A percentile compares a stretch with the other conserved stretches of the same genome.
Conservation (phyloP, 768 basidiomycete genomes). For the Cystofilobasidium capitatum region DNA sequence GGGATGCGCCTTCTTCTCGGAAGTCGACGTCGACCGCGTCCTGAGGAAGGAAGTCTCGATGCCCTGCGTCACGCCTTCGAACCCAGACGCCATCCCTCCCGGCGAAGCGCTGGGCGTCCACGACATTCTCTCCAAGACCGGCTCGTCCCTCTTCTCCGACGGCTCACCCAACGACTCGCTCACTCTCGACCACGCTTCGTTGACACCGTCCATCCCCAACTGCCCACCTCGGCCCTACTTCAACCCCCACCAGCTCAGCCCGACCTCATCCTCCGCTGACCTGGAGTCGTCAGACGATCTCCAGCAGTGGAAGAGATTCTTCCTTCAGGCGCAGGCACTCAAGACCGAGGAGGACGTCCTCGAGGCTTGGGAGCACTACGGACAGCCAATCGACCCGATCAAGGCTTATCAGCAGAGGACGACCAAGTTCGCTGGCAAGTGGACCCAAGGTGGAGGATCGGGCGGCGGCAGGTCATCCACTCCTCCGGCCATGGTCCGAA, state of each 20-base stretch:
- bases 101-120: slow-evolving; percentile 78
- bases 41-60: slow-evolving; percentile 93
- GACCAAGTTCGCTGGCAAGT: too few species aligned
- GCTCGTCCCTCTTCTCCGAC: slow-evolving; percentile 34
- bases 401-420: background rate
- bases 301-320: slow-evolving; percentile 15
- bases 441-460: too few species aligned
- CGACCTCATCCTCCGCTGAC: background rate
- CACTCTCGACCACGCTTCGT: background rate
- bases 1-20: slow-evolving; percentile 89
- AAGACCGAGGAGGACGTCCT: background rate
- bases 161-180: slow-evolving; percentile 1
- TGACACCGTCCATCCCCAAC: background rate
- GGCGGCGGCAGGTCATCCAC: too few species aligned
- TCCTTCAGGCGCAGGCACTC: slow-evolving; percentile 16
- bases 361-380: background rate
- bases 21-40: slow-evolving; percentile 83
- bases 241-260: too few species aligned
- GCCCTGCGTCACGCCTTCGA: slow-evolving; percentile 88
- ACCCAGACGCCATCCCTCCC: slow-evolving; percentile 66
- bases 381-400: slow-evolving; percentile 13
- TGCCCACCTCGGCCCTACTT: background rate
- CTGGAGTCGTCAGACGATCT: background rate
- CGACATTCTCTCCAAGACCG: slow-evolving; percentile 56
- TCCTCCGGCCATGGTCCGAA: too few species aligned